Evolutionary conservation across 768 basidiomycete species (phyloP).

Genomic region (Russula foetens): DNA sequence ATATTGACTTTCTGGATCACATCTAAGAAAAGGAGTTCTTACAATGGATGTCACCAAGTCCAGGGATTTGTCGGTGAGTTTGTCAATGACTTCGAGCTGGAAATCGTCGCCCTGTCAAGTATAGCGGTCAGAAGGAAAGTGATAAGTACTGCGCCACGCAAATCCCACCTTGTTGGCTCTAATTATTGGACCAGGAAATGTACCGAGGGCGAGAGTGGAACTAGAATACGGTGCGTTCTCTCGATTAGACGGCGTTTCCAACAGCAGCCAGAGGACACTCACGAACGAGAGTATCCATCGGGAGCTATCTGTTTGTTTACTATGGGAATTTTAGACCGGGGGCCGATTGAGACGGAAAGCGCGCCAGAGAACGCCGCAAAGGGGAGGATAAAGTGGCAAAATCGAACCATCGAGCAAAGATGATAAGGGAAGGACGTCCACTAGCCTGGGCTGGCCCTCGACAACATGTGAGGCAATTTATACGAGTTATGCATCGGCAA

Average conservation of each 20-base stretch:
- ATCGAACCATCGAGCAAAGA: neutral
- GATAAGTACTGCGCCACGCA: too few species aligned
- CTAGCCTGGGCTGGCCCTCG: neutral
- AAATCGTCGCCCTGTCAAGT: neutral
- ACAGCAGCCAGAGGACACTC: neutral
- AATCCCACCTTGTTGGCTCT: neutral
- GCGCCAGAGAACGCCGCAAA: neutral
- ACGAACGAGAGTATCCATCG: conserved; percentile 22
- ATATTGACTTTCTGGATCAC: too few species aligned
- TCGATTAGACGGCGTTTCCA: neutral
- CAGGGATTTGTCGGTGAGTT: neutral
- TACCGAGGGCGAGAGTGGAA: neutral
- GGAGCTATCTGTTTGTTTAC: conserved; percentile 21
- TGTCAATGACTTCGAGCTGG: neutral
- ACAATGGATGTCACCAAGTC: conserved; percentile 5
- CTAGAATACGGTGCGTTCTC: neutral
- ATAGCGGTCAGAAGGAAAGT: neutral
- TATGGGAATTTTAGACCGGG: neutral
- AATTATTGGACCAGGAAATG: conserved; percentile 3
- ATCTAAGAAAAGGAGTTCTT: neutral
- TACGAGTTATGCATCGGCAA: too few species aligned
- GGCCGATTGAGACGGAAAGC: neutral
- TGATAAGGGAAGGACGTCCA: neutral
- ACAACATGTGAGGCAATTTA: neutral
- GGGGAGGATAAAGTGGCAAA: neutral